Base-by-base conservation (phyloP, 1,284 basidiomycete genomes). In the Cryptococcus sp. region DNA sequence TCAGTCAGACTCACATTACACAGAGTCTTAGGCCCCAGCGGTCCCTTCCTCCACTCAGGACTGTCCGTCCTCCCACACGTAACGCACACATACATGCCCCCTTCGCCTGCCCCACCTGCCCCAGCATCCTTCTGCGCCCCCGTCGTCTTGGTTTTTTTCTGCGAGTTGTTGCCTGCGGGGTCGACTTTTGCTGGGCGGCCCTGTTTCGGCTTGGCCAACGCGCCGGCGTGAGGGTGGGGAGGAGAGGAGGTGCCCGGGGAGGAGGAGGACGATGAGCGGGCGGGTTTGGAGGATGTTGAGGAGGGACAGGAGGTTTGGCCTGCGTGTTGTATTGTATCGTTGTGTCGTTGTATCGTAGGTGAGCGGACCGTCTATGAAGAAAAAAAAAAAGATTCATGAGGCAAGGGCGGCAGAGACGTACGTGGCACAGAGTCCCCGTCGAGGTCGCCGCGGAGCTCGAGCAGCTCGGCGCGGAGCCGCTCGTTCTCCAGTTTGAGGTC, bases 31-130 rank as follows among this genome's bases (percentile, higher is more conserved):
- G 76, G 74, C 12, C 76, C 76, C 44, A 76, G 52, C 1, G 76
- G 76, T 6, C 76, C 76, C 62, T 77, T 76, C 56, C 76, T 65
- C 76, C 76, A 78, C 57, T 78, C 76, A 20, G 76, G 76, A 61
- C 68, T 71, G 63, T 78, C 75, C 33, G 73, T 77, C 46, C 76
- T 55, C 23, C 76, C 75, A 56, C 76, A 78, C 11, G 72, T 73
- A 12, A 73, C 71, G 53, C 76, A 78, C 9, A 77, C 70, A 52
- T 76, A 68, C 64, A 75, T 67, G 70, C n/a, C 59, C 65, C 28
- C 61, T 61, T 21, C 49, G 53, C 13, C 49, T 42, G 18, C 45
- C 24, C n/a, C 46, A 37, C n/a, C 39, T 16, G 1, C n/a, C 11
- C 42, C 53, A 33, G 5, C 35, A 33, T 12, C 36, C 55, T 54